These are phyloP conservation scores for Chaetomium sp. DNA, from an alignment of 2,329 filamentous ascomycete species.

Conservation along the genomic window DNA sequence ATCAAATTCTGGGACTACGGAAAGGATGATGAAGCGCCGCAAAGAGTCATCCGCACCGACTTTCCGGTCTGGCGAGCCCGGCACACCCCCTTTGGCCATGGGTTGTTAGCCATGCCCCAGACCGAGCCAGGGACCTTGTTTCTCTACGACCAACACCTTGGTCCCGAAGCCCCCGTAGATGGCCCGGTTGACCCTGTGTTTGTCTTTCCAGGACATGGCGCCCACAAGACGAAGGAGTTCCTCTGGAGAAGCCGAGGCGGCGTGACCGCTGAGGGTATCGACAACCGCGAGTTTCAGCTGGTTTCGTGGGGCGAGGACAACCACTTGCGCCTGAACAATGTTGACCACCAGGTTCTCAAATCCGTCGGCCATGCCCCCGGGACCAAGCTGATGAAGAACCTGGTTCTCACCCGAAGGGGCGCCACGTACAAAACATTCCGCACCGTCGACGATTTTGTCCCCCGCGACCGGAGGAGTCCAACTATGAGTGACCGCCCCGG, in stretches of 20 bases:
- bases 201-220: constrained; percentile 55
- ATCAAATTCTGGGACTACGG: constrained; percentile 89
- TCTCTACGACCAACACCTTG: constrained; percentile 65
- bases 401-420: constrained; percentile 74
- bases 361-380: constrained; percentile 70
- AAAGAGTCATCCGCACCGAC: constrained; percentile 71
- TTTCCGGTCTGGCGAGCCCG: constrained; percentile 89
- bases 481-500: constrained; percentile 56
- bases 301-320: constrained; percentile 90
- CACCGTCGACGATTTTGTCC: constrained; percentile 55
- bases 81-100: constrained; percentile 83
- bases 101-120: constrained; percentile 85
- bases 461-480: constrained; percentile 51
- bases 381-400: constrained; percentile 52
- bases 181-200: constrained; percentile 43
- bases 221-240: constrained; percentile 78
- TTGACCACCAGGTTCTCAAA: constrained; percentile 57
- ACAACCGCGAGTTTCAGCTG: constrained; percentile 84
- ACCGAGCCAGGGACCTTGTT: constrained; percentile 79
- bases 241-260: constrained; percentile 75
- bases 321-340: constrained; percentile 69
- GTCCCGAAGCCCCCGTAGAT: constrained; percentile 39
- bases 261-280: constrained; percentile 59
- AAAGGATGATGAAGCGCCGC: constrained; percentile 55
- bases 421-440: constrained; percentile 82